Evolutionary conservation across 1,284 basidiomycete genomes (phyloP).

Genomic region (Apiotrichum laibachii): DNA sequence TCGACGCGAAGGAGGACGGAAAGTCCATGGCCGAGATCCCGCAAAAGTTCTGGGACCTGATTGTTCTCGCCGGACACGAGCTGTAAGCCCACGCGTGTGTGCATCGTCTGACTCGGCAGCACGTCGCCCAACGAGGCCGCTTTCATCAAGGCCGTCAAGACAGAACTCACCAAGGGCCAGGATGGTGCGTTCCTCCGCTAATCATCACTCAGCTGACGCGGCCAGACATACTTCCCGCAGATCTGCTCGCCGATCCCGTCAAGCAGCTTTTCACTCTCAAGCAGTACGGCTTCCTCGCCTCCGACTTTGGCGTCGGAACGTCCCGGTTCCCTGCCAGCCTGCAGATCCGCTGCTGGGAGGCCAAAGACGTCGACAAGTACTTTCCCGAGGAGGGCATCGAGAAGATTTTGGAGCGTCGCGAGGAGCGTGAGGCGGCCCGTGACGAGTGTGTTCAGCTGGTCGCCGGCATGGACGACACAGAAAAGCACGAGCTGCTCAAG

Average conservation of each 20-base stretch:
- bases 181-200: constrained; percentile 16
- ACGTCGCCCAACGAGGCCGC: constrained; percentile 26
- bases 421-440: constrained; percentile 31
- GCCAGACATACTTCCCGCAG: constrained; percentile 24
- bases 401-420: constrained; percentile 15
- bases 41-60: constrained; percentile 31
- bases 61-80: constrained; percentile 43
- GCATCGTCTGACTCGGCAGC: constrained; percentile 10
- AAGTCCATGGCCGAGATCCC: constrained; percentile 29
- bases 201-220: not conserved
- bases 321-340: constrained; percentile 35
- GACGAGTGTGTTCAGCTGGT: constrained; percentile 32
- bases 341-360: constrained; percentile 45
- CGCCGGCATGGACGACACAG: constrained; percentile 31
- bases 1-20: constrained; percentile 31
- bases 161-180: constrained; percentile 23
- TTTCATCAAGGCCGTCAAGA: constrained; percentile 37
- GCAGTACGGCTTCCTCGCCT: constrained; percentile 37
- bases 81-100: constrained; percentile 21
- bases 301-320: constrained; percentile 30
- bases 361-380: constrained; percentile 30
- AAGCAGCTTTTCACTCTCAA: constrained; percentile 33
- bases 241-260: constrained; percentile 28
- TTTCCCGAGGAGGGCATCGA: constrained; percentile 30
- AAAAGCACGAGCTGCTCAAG: constrained; percentile 36